Evolutionary conservation across 139 green algal genomes (phyloP).

Genomic region (Chlorella sp.): DNA sequence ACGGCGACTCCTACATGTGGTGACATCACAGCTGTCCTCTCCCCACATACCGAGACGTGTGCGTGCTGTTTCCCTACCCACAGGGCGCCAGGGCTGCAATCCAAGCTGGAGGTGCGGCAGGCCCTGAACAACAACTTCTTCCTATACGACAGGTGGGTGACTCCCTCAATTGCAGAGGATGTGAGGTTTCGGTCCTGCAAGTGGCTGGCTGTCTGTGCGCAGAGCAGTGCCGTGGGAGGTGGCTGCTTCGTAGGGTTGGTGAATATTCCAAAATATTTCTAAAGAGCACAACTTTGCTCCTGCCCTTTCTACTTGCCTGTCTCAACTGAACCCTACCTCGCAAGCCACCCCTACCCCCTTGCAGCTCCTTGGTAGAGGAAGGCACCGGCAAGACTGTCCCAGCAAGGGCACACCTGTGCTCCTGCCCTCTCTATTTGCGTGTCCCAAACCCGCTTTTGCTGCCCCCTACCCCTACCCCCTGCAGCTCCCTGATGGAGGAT

Average conservation of each 20-base stretch:
- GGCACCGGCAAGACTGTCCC: not conserved
- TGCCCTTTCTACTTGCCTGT: not conserved
- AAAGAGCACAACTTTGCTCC: not conserved
- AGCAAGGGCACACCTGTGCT: not conserved
- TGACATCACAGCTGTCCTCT: too few relatives aligned
- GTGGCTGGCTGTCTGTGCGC: too few relatives aligned
- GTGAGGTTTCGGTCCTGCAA: too few relatives aligned
- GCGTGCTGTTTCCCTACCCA: too few relatives aligned
- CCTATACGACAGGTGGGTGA: slow-evolving; percentile 5
- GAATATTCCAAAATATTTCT: too few relatives aligned
- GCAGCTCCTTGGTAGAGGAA: slow-evolving; percentile 35
- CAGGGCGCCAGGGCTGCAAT: not conserved
- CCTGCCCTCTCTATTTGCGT: not conserved
- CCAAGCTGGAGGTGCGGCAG: not conserved
- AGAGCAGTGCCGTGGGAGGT: too few relatives aligned
- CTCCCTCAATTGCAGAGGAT: not conserved
- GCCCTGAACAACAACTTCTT: not conserved
- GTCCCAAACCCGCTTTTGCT: not conserved
- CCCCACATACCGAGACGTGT: too few relatives aligned
- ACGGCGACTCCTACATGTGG: too few relatives aligned
- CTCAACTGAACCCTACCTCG: too few relatives aligned
- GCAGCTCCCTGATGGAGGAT: slow-evolving; percentile 37
- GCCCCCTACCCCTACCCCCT: not conserved
- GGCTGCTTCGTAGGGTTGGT: too few relatives aligned
- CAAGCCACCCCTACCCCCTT: too few relatives aligned